Evolutionary conservation across 139 green algal genomes (phyloP).

Genomic region (Chlorella sorokiniana): DNA sequence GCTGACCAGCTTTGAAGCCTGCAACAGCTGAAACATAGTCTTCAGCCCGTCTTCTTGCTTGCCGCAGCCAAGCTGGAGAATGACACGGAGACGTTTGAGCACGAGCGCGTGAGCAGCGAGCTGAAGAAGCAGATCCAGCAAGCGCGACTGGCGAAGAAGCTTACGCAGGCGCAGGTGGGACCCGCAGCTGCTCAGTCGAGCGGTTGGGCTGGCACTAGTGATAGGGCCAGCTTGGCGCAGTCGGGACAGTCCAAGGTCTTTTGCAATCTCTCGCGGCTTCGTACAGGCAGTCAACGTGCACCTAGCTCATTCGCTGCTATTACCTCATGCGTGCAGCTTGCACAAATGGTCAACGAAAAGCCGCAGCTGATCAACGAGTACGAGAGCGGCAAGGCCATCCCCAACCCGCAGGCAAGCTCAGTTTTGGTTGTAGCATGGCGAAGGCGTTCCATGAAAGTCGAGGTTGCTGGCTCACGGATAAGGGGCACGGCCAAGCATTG

Average conservation of each 20-base stretch:
- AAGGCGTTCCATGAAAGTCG: neutral
- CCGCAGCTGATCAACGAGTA: constrained; percentile 94
- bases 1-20: too few relatives aligned
- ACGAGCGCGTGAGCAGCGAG: constrained; percentile 84
- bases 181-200: neutral
- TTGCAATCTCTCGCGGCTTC: too few relatives aligned
- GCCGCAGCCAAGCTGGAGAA: constrained; percentile 81
- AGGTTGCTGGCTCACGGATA: neutral
- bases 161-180: constrained; percentile 92
- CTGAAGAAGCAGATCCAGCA: constrained; percentile 95
- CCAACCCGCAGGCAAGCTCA: constrained; percentile 84
- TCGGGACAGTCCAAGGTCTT: too few relatives aligned
- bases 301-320: neutral
- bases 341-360: constrained; percentile 96
- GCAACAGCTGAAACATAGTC: too few relatives aligned
- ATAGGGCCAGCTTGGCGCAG: neutral
- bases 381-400: constrained; percentile 91
- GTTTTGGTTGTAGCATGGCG: neutral
- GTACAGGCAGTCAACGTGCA: too few relatives aligned
- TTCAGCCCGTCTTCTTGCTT: neutral
- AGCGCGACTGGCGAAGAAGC: constrained; percentile 92
- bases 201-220: neutral
- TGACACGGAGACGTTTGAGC: constrained; percentile 87
- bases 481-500: neutral
- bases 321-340: constrained; percentile 20